A percentile compares a stretch with the other conserved stretches of the same genome.
Conservation (phyloP, 495 filamentous ascomycete genomes). For the Saxispiralis lemnorum region DNA sequence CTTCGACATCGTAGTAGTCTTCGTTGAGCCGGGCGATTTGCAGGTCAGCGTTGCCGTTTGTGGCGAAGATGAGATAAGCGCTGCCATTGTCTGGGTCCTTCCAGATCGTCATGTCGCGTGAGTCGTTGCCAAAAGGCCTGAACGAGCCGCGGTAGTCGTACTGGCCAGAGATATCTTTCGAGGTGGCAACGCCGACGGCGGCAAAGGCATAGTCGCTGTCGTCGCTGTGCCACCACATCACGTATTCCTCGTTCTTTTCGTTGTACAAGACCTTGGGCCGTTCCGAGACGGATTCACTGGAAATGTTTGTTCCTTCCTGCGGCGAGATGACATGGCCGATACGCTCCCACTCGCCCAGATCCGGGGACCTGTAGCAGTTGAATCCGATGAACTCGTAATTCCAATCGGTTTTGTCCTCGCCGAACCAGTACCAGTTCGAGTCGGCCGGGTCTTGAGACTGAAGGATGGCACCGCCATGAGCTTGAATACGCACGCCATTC, state of each 20-base stretch:
- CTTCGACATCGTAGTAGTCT: neutral
- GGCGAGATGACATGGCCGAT: neutral
- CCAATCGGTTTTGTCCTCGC: neutral
- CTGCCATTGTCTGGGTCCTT: neutral
- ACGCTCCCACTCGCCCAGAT: neutral
- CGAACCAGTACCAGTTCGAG: neutral
- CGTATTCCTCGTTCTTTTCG: conserved; percentile 1
- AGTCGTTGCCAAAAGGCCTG: neutral
- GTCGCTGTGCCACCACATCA: neutral
- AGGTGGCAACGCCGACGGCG: neutral
- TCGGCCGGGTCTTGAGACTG: neutral
- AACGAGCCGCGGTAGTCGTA: neutral
- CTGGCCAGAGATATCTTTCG: neutral
- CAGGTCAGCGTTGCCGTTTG: neutral
- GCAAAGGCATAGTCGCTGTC: neutral
- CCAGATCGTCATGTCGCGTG: conserved; percentile 1
- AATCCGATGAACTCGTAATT: neutral
- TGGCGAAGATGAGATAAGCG: conserved; percentile 1
- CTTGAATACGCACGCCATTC: neutral
- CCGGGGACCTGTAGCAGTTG: conserved; percentile 1
- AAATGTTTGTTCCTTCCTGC: neutral
- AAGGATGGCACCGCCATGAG: neutral
- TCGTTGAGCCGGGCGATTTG: neutral
- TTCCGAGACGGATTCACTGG: neutral
- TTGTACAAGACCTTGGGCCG: conserved; percentile 1